Evolutionary conservation across 257 asterid genomes (phyloP).

Genomic region (Primulina eburnea): DNA sequence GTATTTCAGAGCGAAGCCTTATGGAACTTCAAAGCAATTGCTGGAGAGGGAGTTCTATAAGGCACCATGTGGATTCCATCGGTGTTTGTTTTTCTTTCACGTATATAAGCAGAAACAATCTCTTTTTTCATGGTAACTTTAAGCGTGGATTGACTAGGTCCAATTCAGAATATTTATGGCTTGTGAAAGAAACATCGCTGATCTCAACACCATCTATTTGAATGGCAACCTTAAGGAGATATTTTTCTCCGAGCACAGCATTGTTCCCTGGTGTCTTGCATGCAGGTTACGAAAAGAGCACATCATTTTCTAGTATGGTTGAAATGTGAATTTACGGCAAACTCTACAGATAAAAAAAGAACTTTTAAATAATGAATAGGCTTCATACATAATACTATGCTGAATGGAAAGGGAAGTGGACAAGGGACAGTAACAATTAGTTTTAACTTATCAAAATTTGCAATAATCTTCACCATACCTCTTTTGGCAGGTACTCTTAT

Average conservation of each 20-base stretch:
- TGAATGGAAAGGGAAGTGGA: neutral
- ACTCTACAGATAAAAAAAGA: neutral
- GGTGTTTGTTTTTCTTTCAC: constrained; percentile 3
- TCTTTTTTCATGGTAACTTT: neutral
- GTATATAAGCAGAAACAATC: constrained; percentile 9
- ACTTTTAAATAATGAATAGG: neutral
- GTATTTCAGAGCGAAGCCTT: constrained; percentile 10
- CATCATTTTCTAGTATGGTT: neutral
- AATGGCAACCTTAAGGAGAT: neutral
- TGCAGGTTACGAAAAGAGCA: neutral
- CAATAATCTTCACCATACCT: constrained; percentile 12
- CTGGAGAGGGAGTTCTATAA: neutral
- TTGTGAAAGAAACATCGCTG: constrained; percentile 1
- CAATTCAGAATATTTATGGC: neutral
- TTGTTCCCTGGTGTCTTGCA: neutral
- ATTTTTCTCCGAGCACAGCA: neutral
- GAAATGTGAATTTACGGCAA: constrained; percentile 9
- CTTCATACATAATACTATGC: neutral
- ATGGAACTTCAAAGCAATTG: neutral
- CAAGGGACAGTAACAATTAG: constrained; percentile 11
- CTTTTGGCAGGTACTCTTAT: constrained; percentile 62
- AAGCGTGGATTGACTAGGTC: neutral
- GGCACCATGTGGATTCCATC: neutral
- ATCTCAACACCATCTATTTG: neutral
- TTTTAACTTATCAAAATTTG: constrained; percentile 14